Evolutionary conservation across 148 eudicot genomes (phyloP).

Genomic region (Vaccinium darrowii): DNA sequence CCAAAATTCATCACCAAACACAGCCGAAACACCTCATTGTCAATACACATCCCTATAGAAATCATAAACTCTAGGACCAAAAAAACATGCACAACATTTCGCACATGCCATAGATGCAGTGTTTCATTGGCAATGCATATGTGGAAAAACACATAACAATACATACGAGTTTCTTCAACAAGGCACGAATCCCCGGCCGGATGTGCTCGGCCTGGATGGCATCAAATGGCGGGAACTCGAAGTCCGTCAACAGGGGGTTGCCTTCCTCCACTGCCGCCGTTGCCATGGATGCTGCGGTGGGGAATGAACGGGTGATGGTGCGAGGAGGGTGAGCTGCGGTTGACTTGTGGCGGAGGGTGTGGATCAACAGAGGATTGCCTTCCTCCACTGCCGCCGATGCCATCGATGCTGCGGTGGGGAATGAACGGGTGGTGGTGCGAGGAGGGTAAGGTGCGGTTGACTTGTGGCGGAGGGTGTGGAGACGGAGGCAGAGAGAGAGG

Average conservation of each 20-base stretch:
- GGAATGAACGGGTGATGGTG: slow-evolving; percentile 25
- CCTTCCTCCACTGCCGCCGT: slow-evolving; percentile 7
- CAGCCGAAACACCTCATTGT: neutral
- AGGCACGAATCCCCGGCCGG: slow-evolving; percentile 75
- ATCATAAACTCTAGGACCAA: neutral
- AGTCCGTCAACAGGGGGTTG: slow-evolving; percentile 69
- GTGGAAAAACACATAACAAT: no score
- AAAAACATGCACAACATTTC: no score
- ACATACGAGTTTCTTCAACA: slow-evolving; percentile 58
- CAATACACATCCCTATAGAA: neutral
- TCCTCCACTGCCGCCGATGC: slow-evolving; percentile 5
- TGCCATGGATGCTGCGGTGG: slow-evolving; percentile 25
- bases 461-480: slow-evolving; percentile 10
- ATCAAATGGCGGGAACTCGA: slow-evolving; percentile 88
- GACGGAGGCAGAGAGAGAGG: slow-evolving; percentile 56
- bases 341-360: slow-evolving; percentile 6
- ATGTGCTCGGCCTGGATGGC: slow-evolving; percentile 71
- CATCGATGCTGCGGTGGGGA: slow-evolving; percentile 25
- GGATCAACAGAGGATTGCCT: slow-evolving; percentile 61
- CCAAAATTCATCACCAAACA: neutral
- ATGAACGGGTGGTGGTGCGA: slow-evolving; percentile 23
- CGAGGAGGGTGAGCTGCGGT: slow-evolving; percentile 9
- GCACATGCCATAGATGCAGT: no score
- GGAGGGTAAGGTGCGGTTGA: slow-evolving; percentile 12
- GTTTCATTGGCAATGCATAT: no score